Evolutionary conservation across 768 basidiomycete genomes (phyloP), one percentile per base, ranked within the genome.

Genomic region (Imleria badia): DNA sequence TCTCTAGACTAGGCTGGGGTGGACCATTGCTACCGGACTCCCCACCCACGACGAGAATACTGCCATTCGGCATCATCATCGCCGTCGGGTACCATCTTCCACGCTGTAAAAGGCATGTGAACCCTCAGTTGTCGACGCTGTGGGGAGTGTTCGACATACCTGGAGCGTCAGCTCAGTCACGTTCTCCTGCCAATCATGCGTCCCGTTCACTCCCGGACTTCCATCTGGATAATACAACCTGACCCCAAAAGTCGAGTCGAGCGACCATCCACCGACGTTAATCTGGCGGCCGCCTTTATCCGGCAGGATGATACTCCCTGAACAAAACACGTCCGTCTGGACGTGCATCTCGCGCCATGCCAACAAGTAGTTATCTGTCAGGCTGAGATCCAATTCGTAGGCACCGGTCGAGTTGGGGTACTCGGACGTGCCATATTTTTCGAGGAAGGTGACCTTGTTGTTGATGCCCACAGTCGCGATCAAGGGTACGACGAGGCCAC

Each of bases 141-240:
- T n/a, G n/a, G 1, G 20, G 10, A 6, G 26, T 4, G 2, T 30
- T 20, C 1, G 19, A 65, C 72, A 30, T 40, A 85, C 85, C 78
- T 90, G 89, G 23, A 91, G 75, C 3, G 70, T 58, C 3, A 91
- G 74, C 36, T 78, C 76, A 0, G 78, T 56, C 36, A 73, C 74
- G 58, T 91, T 81, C 67, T 91, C 89, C 67, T 91, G 80, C 90
- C 90, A 92, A 60, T 91, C 86, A 49, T 83, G 84, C 6, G 87
- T 90, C 7, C 83, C 81, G 56, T 88, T 89, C 29, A 84, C 80
- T 1, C 90, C 90, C 5, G 79, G 70, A 2, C 65, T 72, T 23
- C 90, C 89, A 60, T 85, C 78, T 1, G 90, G 90, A 0, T 81
- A 82, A 56, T 88, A 91, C 15, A 92, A 68, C 29, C 90, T 79